Base-by-base conservation (phyloP, 345 rosid species). In the Bruguiera parviflora region DNA sequence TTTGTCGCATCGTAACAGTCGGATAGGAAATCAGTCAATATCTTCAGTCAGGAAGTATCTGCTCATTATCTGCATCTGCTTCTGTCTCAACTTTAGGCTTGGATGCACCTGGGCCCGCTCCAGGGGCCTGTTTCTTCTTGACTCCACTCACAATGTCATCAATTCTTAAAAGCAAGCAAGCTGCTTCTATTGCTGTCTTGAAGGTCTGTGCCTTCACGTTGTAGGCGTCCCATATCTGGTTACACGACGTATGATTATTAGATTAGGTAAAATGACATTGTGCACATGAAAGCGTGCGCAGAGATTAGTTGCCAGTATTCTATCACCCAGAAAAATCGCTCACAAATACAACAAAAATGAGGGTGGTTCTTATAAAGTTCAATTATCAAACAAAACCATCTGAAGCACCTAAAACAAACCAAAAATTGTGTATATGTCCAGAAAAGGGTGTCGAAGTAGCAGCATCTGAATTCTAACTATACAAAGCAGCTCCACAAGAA, bases 91-190 rank as follows among this genome's bases (percentile, higher is more conserved):
- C 76, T 61, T 85, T 81, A 0, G 99, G 96, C 74, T 92, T 86
- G 53, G 90, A 73, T 20, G 85, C 85, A 33, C 69, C 74, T 61
- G 13, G 49, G 49, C 49, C 49, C 0, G 96, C 82, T 58, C 96
- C 99, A 7, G 99, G 88, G 65, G 96, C 89, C 77, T 86, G 90
- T 82, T 86, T 84, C 90, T 92, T 92, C 91, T 95, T 92, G 73
- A 95, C 87, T 56, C 99, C 99, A 67, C 99, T 95, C 35, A 95
- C 97, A 69, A 92, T 95, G 84, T 95, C 97, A 37, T 95, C 96
- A 33, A 92, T 95, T 74, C 99, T 81, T 39, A 95, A 74, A 71
- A 95, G 96, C 99, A 95, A 88, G 81, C 91, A 91, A 1, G 97
- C 92, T 0, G 96, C 88, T 81, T 95, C 99, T 25, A 91, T 95